These are phyloP conservation scores for Phaeosphaeria sp. DNA, from an alignment of 2,329 filamentous ascomycete genomes.

Conservation along the genomic window DNA sequence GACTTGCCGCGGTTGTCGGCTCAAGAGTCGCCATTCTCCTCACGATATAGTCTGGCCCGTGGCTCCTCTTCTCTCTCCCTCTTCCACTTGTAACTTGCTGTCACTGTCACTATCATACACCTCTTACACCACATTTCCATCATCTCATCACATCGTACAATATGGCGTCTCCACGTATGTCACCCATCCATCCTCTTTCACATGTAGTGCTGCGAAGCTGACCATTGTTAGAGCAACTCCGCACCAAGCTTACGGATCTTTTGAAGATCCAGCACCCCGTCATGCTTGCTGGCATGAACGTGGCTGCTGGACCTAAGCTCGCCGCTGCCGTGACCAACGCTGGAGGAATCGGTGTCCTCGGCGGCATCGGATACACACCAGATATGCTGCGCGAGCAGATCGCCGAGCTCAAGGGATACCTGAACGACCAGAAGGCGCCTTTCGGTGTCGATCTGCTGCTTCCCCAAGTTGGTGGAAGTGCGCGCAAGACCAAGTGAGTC, in stretches of 20 bases:
- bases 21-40: slow-evolving; percentile 29
- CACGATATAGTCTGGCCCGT: slow-evolving; percentile 24
- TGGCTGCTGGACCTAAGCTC: slow-evolving; percentile 93
- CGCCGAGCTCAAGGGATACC: slow-evolving; percentile 86
- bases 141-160: slow-evolving; percentile 24
- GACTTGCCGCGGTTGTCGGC: slow-evolving; percentile 36
- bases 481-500: slow-evolving; percentile 87
- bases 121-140: background rate
- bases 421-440: slow-evolving; percentile 89
- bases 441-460: slow-evolving; percentile 95
- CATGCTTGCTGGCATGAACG: slow-evolving; percentile 98
- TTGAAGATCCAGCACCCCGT: slow-evolving; percentile 98
- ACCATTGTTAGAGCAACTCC: slow-evolving; percentile 74
- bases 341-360: slow-evolving; percentile 94
- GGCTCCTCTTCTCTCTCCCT: slow-evolving; percentile 13
- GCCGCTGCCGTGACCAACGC: slow-evolving; percentile 97
- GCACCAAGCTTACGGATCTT: slow-evolving; percentile 91
- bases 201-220: slow-evolving; percentile 23
- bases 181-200: background rate
- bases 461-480: slow-evolving; percentile 91
- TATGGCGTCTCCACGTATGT: slow-evolving; percentile 81
- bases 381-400: slow-evolving; percentile 98
- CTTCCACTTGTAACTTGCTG: slow-evolving; percentile 4
- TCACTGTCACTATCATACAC: slow-evolving; percentile 1
- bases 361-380: slow-evolving; percentile 93